Evolutionary conservation across 257 asterid species (phyloP), one percentile per base, ranked within the genome.

Genomic region (Solanum chiquidenum): DNA sequence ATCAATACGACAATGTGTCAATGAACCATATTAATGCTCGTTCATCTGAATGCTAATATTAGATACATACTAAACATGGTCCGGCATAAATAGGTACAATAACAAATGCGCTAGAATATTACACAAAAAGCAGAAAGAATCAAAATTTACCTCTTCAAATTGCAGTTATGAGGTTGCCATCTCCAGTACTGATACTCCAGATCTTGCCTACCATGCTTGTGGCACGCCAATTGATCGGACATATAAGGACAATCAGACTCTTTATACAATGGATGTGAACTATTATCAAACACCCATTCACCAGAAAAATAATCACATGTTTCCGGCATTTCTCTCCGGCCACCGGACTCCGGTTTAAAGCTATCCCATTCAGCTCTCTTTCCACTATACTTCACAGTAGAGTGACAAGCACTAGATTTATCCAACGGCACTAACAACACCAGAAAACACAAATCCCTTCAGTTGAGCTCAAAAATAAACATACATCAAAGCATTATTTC

Each of bases 181-280:
- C 98, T 93, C 97, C 95, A 96, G 68, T 94, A 87, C 89, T 92
- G 98, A 89, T 90, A 96, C 46, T 76, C 92, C 91, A 89, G 80
- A 87, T 96, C 95, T 6, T 74, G 87, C 73, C 98, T 89, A 14
- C 99, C 98, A 86, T 93, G 96, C 80, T 96, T 96, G 35, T 87
- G 94, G 80, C 99, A 96, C 40, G 98, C 94, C 91, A 96, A 89
- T 90, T 94, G 99, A 87, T 96, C 98, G 9, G 99, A 96, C 99
- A 96, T 94, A 89, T 91, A 96, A 42, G 95, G 94, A 88, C 99
- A 96, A 84, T 95, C 94, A 31, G 92, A 93, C 87, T 93, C 98
- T 34, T 84, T 92, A 87, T 95, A 96, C 91, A 96, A 84, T 21
- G 99, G 98, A 58, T 93, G 90, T 0, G 98, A 92, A 87, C 84